These are phyloP conservation scores for Oryza brachyantha DNA, from an alignment of 176 grass and related monocot species.

Conservation along the genomic window DNA sequence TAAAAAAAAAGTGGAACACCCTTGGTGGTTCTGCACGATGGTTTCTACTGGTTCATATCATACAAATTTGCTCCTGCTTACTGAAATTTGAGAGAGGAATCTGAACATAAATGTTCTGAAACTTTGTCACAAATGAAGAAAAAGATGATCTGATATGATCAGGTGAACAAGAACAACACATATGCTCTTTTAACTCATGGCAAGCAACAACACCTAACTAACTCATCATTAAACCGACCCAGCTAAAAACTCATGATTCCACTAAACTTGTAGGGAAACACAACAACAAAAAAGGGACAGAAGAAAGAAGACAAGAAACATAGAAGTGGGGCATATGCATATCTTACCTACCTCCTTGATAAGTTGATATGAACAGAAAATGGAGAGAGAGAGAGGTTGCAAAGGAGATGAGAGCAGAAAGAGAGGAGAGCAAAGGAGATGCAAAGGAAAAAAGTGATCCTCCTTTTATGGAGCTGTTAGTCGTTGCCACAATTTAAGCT, in stretches of 20 bases:
- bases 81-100: not conserved
- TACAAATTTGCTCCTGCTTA: not conserved
- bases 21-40: constrained; percentile 7
- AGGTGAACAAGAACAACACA: not conserved
- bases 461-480: constrained; percentile 31
- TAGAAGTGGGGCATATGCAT: not conserved
- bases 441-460: constrained; percentile 23
- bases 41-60: not conserved
- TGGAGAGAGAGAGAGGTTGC: not conserved
- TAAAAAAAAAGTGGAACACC: not conserved
- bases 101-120: not conserved
- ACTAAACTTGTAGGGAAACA: not conserved
- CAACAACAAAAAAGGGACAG: not conserved
- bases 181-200: not conserved
- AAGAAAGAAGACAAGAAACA: not conserved
- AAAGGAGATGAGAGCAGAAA: not conserved
- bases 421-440: not conserved
- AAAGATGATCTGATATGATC: constrained; percentile 7
- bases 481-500: constrained; percentile 38
- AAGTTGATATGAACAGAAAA: constrained; percentile 20
- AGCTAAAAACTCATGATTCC: not conserved
- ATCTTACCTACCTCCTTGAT: constrained; percentile 38
- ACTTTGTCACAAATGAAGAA: not conserved
- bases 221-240: not conserved
- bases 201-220: not conserved